phyloP scores from a whole-genome alignment of 768 basidiomycete species.

The Solioccasus polychromus region DNA sequence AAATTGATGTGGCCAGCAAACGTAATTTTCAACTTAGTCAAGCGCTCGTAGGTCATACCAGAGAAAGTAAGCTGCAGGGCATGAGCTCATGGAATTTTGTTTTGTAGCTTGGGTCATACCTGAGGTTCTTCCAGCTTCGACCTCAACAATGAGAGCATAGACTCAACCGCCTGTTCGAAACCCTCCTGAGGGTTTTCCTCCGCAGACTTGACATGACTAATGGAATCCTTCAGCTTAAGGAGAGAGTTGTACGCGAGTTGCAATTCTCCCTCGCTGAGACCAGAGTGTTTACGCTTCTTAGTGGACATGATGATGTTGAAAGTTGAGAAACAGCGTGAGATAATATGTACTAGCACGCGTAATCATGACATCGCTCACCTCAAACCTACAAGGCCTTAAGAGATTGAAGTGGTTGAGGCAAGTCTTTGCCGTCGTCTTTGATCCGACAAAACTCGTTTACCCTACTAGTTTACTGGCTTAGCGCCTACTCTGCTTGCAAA shows the following conservation, averaged over 20 bases:
- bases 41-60: neutral
- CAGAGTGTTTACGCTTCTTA: neutral
- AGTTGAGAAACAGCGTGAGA: no score
- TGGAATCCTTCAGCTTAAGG: neutral
- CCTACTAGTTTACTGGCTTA: slow-evolving; percentile 68
- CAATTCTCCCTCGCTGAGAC: neutral
- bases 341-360: no score
- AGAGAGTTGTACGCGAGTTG: neutral
- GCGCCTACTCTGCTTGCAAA: slow-evolving; percentile 82
- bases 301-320: no score
- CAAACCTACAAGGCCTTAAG: slow-evolving; percentile 46
- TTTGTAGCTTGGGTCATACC: neutral
- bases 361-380: no score
- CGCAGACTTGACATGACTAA: neutral
- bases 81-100: neutral
- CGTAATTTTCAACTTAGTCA: neutral
- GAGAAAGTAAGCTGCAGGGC: neutral
- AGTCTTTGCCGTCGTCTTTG: neutral
- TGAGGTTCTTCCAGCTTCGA: neutral
- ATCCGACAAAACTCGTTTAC: neutral
- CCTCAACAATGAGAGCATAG: neutral
- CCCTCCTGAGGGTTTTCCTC: neutral
- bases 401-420: slow-evolving; percentile 54
- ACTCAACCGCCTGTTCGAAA: neutral
- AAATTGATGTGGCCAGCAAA: neutral